Percentiles rank a stretch among this genome's conserved stretches.
These are phyloP conservation scores for Brachypodium distachyon DNA, from an alignment of 202 grass and related monocot genomes.

Conservation along the genomic window DNA sequence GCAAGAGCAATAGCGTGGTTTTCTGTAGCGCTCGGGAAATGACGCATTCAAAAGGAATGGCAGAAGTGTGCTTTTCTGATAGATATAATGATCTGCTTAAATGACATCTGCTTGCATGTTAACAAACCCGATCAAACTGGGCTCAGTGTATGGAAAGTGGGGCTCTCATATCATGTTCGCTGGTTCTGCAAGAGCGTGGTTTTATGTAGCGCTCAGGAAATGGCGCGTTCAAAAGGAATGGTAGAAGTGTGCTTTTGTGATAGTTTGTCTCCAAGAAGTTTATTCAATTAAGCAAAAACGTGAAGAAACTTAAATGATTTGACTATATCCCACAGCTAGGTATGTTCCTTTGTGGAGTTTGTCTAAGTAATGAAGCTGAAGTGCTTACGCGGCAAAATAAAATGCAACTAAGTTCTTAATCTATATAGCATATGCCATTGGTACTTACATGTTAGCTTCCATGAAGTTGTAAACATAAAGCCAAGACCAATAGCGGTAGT, in stretches of 20 bases:
- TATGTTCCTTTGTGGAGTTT: background rate
- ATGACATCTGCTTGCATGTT: background rate
- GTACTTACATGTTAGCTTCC: conserved; percentile 88
- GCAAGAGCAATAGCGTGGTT: background rate
- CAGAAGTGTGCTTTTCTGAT: too few relatives aligned
- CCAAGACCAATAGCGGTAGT: conserved; percentile 84
- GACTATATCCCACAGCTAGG: background rate
- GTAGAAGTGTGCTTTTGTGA: background rate
- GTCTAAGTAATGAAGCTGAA: background rate
- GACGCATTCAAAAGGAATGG: background rate
- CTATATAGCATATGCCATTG: background rate
- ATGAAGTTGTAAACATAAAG: conserved; percentile 97
- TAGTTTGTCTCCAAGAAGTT: background rate
- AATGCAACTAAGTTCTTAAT: background rate
- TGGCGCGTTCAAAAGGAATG: background rate
- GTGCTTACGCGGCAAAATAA: background rate
- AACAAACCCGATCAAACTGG: background rate
- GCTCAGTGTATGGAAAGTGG: background rate
- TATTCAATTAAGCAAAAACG: background rate
- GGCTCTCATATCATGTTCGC: background rate
- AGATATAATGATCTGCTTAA: background rate
- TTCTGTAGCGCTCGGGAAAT: background rate
- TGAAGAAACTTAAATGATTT: conserved; percentile 3
- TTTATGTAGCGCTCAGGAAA: background rate
- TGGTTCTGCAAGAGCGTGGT: background rate